phyloP scores from a whole-genome alignment of 768 basidiomycete genomes.

The Tricholoma sp. region DNA sequence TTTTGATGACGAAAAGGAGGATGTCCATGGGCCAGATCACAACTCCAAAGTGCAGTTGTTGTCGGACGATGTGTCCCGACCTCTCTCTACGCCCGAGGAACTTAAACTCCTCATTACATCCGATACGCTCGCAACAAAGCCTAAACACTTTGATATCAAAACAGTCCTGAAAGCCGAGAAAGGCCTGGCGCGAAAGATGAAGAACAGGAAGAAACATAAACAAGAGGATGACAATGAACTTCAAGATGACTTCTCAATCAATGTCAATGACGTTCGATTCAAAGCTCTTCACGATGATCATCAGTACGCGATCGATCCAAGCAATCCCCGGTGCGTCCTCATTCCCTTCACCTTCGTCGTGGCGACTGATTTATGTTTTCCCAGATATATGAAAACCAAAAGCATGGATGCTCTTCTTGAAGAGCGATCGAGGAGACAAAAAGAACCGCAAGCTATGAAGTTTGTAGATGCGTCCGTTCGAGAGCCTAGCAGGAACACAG shows the following conservation, averaged over 20 bases:
- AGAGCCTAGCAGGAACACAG: conserved; percentile 3
- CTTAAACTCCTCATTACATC: conserved; percentile 57
- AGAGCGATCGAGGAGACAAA: conserved; percentile 72
- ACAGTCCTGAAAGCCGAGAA: conserved; percentile 87
- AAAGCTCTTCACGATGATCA: conserved; percentile 83
- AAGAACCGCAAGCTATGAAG: conserved; percentile 21
- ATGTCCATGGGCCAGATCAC: conserved; percentile 22
- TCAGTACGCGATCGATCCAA: conserved; percentile 93
- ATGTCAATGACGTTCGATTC: conserved; percentile 88
- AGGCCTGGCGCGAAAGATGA: conserved; percentile 38
- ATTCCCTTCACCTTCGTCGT: background rate
- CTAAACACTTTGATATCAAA: conserved; percentile 87
- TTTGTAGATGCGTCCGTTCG: conserved; percentile 9
- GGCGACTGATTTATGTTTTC: conserved; percentile 3
- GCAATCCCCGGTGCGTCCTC: conserved; percentile 80
- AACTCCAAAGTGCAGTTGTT: conserved; percentile 5
- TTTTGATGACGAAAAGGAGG: conserved; percentile 56
- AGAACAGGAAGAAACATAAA: conserved; percentile 37
- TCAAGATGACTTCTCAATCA: conserved; percentile 77
- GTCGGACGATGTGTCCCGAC: conserved; percentile 19
- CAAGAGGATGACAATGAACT: conserved; percentile 54
- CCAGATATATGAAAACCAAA: conserved; percentile 89
- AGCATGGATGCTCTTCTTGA: conserved; percentile 81
- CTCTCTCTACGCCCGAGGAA: conserved; percentile 55
- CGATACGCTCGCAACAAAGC: conserved; percentile 47